Conservation (phyloP, 495 filamentous ascomycete genomes). For the Elaphomyces granulatus region DNA sequence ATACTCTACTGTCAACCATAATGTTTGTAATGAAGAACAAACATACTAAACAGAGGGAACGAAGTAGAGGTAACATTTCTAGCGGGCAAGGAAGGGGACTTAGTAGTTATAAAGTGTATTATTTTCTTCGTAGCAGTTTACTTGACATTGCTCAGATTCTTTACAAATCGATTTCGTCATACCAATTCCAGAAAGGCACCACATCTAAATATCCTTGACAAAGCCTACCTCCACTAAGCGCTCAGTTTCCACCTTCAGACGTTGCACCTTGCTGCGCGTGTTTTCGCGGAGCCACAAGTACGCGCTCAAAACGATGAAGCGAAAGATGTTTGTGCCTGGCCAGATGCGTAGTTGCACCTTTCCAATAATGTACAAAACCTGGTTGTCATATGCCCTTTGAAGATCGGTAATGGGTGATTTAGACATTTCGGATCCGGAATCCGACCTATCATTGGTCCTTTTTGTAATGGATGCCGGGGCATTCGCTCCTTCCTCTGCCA, state of each 20-base stretch:
- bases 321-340: conserved; percentile 24
- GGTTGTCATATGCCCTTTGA: conserved; percentile 42
- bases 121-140: no score
- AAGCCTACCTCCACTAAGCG: conserved; percentile 55
- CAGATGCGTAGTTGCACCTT: conserved; percentile 55
- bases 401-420: conserved; percentile 19
- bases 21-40: no score
- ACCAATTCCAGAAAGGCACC: no score
- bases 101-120: no score
- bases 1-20: no score
- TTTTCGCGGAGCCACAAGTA: conserved; percentile 63
- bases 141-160: no score
- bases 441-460: not conserved
- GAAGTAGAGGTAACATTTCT: no score
- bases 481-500: conserved; percentile 15
- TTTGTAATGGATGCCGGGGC: conserved; percentile 7
- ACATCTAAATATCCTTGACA: conserved; percentile 48
- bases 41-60: no score
- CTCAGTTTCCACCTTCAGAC: conserved; percentile 45
- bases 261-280: conserved; percentile 46
- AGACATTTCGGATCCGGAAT: no score
- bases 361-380: conserved; percentile 54
- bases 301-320: conserved; percentile 33
- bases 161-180: no score
- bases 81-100: no score